phyloP scores from a whole-genome alignment of 306 rosid species.

The Amphicarpaea edgeworthii region DNA sequence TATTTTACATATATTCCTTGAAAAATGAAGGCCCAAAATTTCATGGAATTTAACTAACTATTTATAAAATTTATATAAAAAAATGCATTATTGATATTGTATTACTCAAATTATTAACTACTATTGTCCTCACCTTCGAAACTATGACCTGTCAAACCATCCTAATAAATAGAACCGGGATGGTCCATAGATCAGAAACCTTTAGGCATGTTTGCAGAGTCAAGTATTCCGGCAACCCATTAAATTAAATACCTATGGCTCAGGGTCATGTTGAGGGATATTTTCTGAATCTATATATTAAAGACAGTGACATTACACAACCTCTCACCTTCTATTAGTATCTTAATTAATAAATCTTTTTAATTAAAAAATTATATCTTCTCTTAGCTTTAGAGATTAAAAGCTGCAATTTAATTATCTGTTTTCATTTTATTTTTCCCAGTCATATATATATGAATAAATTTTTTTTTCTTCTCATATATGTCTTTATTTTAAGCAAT shows the following conservation, averaged over 20 bases:
- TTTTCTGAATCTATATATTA: constrained; percentile 17
- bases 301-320: constrained; percentile 9
- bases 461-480: too few species aligned
- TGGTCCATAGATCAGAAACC: constrained; percentile 25
- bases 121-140: not conserved
- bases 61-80: not conserved
- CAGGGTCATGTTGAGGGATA: not conserved
- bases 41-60: not conserved
- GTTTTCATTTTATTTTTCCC: not conserved
- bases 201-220: not conserved
- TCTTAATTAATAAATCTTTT: not conserved
- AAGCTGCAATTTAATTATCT: not conserved
- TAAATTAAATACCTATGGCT: not conserved
- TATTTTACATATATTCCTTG: not conserved
- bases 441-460: not conserved
- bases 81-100: not conserved
- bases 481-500: too few species aligned
- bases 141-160: not conserved
- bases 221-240: not conserved
- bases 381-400: not conserved
- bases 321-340: not conserved
- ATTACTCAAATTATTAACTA: not conserved
- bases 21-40: not conserved
- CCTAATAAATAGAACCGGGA: not conserved
- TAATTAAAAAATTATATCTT: not conserved